These are phyloP conservation scores for Mortierella sp. DNA, from an alignment of 371 early-diverging fungal species.

Conservation along the genomic window DNA sequence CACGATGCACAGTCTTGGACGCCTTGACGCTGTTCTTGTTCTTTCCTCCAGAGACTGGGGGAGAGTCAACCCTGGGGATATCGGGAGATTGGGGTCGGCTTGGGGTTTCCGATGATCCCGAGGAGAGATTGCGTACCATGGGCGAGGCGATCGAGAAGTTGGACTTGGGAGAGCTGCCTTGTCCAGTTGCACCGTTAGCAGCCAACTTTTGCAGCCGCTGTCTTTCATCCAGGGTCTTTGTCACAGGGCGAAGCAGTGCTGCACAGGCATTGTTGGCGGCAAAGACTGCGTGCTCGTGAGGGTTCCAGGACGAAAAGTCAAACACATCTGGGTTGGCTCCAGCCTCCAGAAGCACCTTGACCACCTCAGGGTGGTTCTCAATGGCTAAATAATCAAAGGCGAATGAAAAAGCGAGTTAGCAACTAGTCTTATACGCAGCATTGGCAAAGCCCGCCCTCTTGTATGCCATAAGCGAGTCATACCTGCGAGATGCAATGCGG, in stretches of 20 bases:
- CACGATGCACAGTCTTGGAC: conserved; percentile 59
- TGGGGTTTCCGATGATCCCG: conserved; percentile 10
- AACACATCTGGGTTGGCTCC: conserved; percentile 65
- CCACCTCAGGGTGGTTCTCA: conserved; percentile 70
- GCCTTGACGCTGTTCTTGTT: conserved; percentile 27
- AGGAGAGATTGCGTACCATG: conserved; percentile 10
- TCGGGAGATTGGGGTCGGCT: conserved; percentile 10
- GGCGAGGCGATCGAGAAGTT: conserved; percentile 14
- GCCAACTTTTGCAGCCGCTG: conserved; percentile 19
- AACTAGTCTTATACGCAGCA: neutral
- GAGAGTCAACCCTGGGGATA: conserved; percentile 29
- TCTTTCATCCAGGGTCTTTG: conserved; percentile 29
- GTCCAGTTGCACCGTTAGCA: conserved; percentile 11
- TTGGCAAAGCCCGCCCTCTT: neutral
- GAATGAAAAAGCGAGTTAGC: neutral
- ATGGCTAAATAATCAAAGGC: conserved; percentile 57
- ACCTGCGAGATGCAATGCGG: conserved; percentile 76
- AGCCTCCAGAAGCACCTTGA: conserved; percentile 64
- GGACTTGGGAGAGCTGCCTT: conserved; percentile 21
- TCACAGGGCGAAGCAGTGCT: conserved; percentile 62
- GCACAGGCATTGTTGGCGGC: conserved; percentile 71
- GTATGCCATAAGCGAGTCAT: conserved; percentile 7
- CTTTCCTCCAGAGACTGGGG: conserved; percentile 42
- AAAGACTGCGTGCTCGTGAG: conserved; percentile 79
- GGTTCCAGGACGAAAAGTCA: conserved; percentile 72